Conservation (phyloP, 2,329 filamentous ascomycete species). For the Cercospora sesami region DNA sequence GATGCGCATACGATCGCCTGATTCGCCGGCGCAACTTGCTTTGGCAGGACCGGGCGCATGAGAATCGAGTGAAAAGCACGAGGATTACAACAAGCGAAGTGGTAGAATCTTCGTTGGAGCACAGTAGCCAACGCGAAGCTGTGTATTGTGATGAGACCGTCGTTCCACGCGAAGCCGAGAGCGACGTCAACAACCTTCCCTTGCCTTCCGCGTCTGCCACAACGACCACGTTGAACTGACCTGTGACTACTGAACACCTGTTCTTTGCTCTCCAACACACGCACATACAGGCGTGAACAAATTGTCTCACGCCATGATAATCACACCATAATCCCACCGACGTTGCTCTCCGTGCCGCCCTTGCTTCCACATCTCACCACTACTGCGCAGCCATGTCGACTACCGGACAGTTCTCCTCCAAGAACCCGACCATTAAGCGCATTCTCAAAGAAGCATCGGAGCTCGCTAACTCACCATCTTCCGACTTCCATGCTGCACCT, state of each 20-base stretch:
- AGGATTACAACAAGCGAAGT: neutral
- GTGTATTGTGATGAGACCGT: neutral
- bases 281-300: neutral
- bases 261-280: neutral
- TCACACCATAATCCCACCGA: neutral
- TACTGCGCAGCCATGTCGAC: conserved; percentile 56
- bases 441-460: conserved; percentile 91
- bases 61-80: too few species aligned
- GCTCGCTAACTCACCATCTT: conserved; percentile 73
- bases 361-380: conserved; percentile 8
- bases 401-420: conserved; percentile 39
- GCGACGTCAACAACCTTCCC: conserved; percentile 1
- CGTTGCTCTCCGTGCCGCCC: neutral
- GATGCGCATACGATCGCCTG: too few species aligned
- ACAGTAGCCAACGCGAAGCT: neutral
- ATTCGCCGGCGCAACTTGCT: too few species aligned
- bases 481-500: conserved; percentile 82
- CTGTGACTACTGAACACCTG: neutral
- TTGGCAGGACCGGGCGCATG: too few species aligned
- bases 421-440: conserved; percentile 80
- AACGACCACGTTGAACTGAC: neutral
- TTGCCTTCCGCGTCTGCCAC: conserved; percentile 1
- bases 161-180: conserved; percentile 4
- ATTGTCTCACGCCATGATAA: neutral
- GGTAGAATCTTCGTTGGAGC: neutral